These are phyloP conservation scores for Lentinula lateritia DNA, from an alignment of 768 basidiomycete genomes.

Conservation along the genomic window DNA sequence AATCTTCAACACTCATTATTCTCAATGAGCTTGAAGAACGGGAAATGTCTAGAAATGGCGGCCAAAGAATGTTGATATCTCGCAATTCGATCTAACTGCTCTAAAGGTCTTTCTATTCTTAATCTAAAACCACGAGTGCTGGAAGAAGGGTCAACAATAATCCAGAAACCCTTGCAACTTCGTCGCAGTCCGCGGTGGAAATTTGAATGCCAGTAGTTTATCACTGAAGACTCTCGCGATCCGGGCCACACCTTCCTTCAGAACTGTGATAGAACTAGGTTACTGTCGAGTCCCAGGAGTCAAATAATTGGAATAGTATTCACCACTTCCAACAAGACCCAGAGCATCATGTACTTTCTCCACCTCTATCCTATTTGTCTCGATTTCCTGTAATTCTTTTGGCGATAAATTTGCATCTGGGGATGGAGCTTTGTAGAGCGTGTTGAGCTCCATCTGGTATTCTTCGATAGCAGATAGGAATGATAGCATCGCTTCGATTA, in stretches of 20 bases:
- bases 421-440: conserved; percentile 30
- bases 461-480: conserved; percentile 65
- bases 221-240: conserved; percentile 72
- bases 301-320: conserved; percentile 17
- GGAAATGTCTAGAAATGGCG: too few species aligned
- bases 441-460: conserved; percentile 49
- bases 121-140: not conserved
- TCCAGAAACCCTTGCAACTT: conserved; percentile 72
- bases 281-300: not conserved
- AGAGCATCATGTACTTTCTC: conserved; percentile 51
- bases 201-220: conserved; percentile 71
- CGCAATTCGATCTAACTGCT: too few species aligned
- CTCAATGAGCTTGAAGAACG: too few species aligned
- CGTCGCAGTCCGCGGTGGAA: conserved; percentile 60
- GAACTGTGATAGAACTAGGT: conserved; percentile 29
- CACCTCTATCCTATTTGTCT: conserved; percentile 41
- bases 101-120: too few species aligned
- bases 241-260: conserved; percentile 61
- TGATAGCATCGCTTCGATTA: conserved; percentile 69
- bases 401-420: conserved; percentile 25
- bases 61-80: too few species aligned
- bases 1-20: too few species aligned
- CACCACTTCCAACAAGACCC: conserved; percentile 53
- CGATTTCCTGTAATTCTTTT: conserved; percentile 31
- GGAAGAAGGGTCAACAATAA: conserved; percentile 22